A percentile compares a stretch with the other conserved stretches of the same genome.
These are phyloP conservation scores for Camellia japonica DNA, from an alignment of 148 eudicot genomes.

Conservation along the genomic window DNA sequence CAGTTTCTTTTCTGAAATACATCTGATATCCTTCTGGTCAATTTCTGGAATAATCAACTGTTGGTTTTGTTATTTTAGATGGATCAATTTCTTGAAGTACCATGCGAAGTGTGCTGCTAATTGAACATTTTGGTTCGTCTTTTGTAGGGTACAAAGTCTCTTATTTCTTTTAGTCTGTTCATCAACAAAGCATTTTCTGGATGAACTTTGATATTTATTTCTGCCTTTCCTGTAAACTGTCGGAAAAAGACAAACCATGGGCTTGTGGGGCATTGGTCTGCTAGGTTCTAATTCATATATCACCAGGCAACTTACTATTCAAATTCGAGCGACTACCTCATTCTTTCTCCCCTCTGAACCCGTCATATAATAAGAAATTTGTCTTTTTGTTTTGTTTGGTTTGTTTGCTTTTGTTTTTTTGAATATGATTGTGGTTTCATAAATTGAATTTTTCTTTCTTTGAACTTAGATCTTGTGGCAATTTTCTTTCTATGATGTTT, in stretches of 20 bases:
- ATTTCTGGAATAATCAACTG: background rate
- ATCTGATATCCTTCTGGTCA: background rate
- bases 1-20: background rate
- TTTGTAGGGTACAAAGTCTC: background rate
- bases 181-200: background rate
- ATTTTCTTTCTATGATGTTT: background rate
- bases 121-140: background rate
- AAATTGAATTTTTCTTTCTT: background rate
- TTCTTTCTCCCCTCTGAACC: background rate
- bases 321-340: too few relatives aligned
- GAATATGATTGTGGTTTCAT: background rate
- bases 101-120: background rate
- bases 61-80: background rate
- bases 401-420: background rate
- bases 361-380: background rate
- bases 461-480: background rate
- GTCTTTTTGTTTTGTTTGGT: too few relatives aligned
- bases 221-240: background rate
- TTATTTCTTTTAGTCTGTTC: background rate
- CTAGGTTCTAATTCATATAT: too few relatives aligned
- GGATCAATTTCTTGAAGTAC: background rate
- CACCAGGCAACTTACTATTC: too few relatives aligned
- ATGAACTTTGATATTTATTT: conserved; percentile 1
- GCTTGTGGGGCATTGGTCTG: too few relatives aligned
- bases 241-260: too few relatives aligned